Evolutionary conservation across 2,329 filamentous ascomycete species (phyloP).

Genomic region (Tolypocladium album): DNA sequence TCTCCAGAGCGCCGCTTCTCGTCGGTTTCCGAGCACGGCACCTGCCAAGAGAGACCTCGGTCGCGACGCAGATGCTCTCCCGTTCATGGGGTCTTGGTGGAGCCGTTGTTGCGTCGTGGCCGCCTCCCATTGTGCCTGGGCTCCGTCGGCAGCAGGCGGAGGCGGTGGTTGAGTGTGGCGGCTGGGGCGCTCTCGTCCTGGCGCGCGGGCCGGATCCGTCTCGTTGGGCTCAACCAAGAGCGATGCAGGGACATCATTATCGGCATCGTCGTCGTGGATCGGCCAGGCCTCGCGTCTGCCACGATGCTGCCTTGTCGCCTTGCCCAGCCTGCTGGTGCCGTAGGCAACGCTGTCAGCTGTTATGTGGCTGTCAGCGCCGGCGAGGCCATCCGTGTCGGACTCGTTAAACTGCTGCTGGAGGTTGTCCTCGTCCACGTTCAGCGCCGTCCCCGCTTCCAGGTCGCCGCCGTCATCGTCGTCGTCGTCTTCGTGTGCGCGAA

Average conservation of each 20-base stretch:
- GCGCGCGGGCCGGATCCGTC: background rate
- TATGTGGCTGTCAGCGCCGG: conserved; percentile 33
- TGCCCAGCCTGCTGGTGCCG: conserved; percentile 5
- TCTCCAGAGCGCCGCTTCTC: conserved; percentile 78
- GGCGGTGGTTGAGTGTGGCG: background rate
- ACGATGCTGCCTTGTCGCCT: background rate
- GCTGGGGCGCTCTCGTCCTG: background rate
- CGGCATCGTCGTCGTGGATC: conserved; percentile 35
- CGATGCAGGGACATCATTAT: conserved; percentile 54
- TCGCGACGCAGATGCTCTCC: conserved; percentile 7
- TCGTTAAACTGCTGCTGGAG: conserved; percentile 39
- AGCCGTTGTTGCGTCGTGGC: conserved; percentile 39
- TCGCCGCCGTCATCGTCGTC: conserved; percentile 26
- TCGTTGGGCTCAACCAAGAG: conserved; percentile 45
- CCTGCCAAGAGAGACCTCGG: conserved; percentile 17
- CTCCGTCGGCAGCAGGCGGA: conserved; percentile 9
- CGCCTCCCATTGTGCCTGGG: conserved; percentile 43
- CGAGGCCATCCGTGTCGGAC: conserved; percentile 35
- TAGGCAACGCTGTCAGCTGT: conserved; percentile 27
- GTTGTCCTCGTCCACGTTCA: conserved; percentile 43
- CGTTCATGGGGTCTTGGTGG: conserved; percentile 27
- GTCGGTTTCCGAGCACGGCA: conserved; percentile 21
- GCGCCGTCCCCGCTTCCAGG: conserved; percentile 28
- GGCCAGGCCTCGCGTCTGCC: conserved; percentile 11
- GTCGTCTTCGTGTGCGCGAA: conserved; percentile 27